Evolutionary conservation across 2,329 filamentous ascomycete genomes (phyloP), one percentile per base, ranked within the genome.

Genomic region (Ophidiomyces ophidiicola): DNA sequence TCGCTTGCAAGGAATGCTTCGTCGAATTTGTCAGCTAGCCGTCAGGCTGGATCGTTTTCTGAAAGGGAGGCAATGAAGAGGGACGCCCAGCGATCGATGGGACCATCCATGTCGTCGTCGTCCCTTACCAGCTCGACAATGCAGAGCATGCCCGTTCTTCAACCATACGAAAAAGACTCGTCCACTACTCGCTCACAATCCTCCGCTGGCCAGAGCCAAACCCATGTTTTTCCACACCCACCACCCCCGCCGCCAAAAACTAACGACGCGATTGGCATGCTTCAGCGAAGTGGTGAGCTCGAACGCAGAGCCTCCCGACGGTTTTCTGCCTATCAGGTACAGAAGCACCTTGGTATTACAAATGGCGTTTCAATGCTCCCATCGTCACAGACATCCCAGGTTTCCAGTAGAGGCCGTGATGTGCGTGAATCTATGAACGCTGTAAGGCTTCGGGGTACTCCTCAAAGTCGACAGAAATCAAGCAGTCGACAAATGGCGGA

Each of bases 271-370:
- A 67, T 98, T 37, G 85, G 85, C 34, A 86, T 87, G 36, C 62
- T 98, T 48, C 90, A 96, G 61, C 77, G 86, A 59, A 87, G 87
- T 23, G 88, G 88, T 14, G 87, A 94, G 49, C 66, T 98, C 35
- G 90, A 98, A 62, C 76, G 90, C 55, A 74, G 90, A 56, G 90
- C 90, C 1, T 98, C 90, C 10, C 74, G 88, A 49, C 72, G 90
- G 53, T 98, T 96, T 57, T 96, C 90, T 1, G 82, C 86, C 38
- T 98, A 96, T 57, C 90, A 98, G 55, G 93, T 98, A 50, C 84
- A 85, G 32, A 96, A 94, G 56, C 86, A 94, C 52, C 68, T 96
- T 1, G 88, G 88, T 7, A 74, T 78, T 11, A 79, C 80, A 26
- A 86, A 79, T 59, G 85, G 83, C 14, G 80, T 96, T 11, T 85